Evolutionary conservation across 2,329 filamentous ascomycete species (phyloP), one percentile per base, ranked within the genome.

Genomic region (Microdochium paspali): DNA sequence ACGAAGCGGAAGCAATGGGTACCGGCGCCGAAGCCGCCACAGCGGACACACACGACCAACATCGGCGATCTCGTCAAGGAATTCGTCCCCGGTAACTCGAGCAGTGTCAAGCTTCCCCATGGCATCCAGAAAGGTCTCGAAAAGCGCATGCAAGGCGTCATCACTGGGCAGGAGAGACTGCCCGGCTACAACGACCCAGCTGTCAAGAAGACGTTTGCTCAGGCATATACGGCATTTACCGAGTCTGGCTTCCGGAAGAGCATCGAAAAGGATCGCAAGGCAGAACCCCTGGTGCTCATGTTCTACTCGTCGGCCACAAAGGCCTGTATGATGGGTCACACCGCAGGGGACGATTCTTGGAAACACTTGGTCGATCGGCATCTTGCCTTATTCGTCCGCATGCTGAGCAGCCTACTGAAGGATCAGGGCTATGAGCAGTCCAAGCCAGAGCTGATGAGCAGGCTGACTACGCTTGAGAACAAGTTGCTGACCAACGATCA

Each of bases 231-330:
- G 50, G 86, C 89, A 48, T 87, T 98, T 64, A 96, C 91, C 56
- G 88, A 94, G 52, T 83, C 84, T 51, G 82, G 80, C 43, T 96
- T 96, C 61, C 84, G 88, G 55, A 94, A 90, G 69, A 85, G 83
- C 50, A 89, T 96, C 72, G 90, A 96, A 61, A 95, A 95, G 68
- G 91, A 96, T 65, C 80, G 91, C 52, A 84, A 91, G 60, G 84
- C 95, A 21, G 93, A 98, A 66, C 90, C 95, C 53, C 71, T 97
- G 46, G 82, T 98, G 46, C 76, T 98, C 56, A 96, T 97, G 53
- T 97, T 98, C 73, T 97, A 94, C 68, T 94, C 90, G 1, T 86
- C 88, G 53, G 90, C 93, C 6, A 95, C 89, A 43, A 94, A 95
- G 64, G 90, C 95, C 51, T 77, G 95, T 58, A 65, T 87, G 57